Conservation (phyloP, 2,329 filamentous ascomycete species). For the Boeremia exigua region DNA sequence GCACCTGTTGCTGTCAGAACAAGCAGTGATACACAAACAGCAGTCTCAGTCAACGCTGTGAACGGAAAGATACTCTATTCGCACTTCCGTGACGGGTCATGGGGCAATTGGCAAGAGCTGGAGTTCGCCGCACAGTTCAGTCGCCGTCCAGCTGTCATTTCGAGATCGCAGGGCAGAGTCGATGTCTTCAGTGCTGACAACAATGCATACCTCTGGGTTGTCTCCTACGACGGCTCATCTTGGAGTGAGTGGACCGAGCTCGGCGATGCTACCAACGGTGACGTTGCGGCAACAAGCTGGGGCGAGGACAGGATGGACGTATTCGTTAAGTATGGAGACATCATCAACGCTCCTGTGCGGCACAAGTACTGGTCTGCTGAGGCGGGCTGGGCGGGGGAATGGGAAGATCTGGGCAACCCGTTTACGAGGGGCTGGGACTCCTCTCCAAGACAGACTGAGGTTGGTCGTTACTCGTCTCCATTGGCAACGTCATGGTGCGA, state of each 20-base stretch:
- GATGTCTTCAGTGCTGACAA: not conserved
- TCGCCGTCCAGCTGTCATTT: not conserved
- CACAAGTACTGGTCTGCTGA: slow-evolving; percentile 4
- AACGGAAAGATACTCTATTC: not conserved
- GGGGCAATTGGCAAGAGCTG: not conserved
- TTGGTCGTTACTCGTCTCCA: not conserved
- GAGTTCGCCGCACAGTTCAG: not conserved
- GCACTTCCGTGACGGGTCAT: not conserved
- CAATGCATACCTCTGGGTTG: not conserved
- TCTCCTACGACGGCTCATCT: not conserved
- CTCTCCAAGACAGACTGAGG: not conserved
- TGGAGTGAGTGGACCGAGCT: not conserved
- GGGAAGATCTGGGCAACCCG: slow-evolving; percentile 3
- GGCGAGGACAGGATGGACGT: slow-evolving; percentile 1
- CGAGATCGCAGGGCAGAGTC: not conserved
- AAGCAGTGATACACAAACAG: not conserved
- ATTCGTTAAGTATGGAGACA: slow-evolving; percentile 2
- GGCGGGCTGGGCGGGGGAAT: not conserved
- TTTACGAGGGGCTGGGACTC: not conserved
- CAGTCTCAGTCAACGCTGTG: not conserved
- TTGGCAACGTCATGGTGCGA: slow-evolving; percentile 4
- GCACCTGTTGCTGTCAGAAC: not conserved
- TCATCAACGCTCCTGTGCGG: not conserved
- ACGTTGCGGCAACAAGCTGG: not conserved
- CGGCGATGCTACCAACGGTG: not conserved